phyloP scores from a whole-genome alignment of 2,329 filamentous ascomycete genomes.

The Botrytis cinerea region DNA sequence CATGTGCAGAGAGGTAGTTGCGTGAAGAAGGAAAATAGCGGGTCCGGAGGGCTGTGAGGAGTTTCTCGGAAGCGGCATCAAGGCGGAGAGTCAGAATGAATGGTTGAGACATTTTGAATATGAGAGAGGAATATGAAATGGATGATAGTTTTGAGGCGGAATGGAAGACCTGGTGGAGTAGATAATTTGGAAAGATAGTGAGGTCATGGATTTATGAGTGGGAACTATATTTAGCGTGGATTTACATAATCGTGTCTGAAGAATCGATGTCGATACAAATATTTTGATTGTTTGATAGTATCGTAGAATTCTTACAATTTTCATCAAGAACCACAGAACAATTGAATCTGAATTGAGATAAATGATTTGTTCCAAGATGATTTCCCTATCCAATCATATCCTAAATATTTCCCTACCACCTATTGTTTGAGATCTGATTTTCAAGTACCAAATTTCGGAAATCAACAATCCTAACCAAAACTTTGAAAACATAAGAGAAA shows the following conservation, averaged over 20 bases:
- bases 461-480: not conserved
- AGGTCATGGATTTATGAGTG: not conserved
- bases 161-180: not conserved
- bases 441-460: not conserved
- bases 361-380: not conserved
- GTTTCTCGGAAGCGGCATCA: constrained; percentile 13
- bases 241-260: not conserved
- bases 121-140: not conserved
- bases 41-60: constrained; percentile 20
- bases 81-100: constrained; percentile 25
- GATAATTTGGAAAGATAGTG: not conserved
- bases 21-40: constrained; percentile 13
- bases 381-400: not conserved
- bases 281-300: not conserved
- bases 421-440: not conserved
- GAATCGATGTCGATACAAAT: not conserved
- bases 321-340: not conserved
- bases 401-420: not conserved
- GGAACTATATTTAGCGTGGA: not conserved
- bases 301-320: not conserved
- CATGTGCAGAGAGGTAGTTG: constrained; percentile 25
- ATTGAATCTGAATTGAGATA: not conserved
- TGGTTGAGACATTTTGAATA: constrained; percentile 24
- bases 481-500: no score
- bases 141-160: not conserved